Conservation (phyloP, 2,329 filamentous ascomycete species). For the Trichoderma polysporum region DNA sequence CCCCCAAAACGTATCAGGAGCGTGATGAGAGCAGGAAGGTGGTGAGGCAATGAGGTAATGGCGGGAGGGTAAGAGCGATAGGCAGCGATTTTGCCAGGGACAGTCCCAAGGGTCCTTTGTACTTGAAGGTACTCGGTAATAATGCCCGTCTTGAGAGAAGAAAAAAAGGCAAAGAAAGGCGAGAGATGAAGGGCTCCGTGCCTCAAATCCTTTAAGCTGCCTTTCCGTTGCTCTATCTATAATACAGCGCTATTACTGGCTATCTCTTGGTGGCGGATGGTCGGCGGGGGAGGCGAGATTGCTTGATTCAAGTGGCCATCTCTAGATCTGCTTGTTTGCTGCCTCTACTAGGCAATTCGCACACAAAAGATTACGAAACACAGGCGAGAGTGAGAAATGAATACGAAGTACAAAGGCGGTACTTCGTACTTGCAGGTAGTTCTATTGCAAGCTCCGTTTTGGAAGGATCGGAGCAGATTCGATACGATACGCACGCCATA, state of each 20-base stretch:
- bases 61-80: not conserved
- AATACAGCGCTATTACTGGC: not conserved
- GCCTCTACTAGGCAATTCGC: not conserved
- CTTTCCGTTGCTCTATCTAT: not conserved
- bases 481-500: conserved; percentile 10
- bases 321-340: not conserved
- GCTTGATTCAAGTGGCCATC: not conserved
- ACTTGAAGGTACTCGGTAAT: not conserved
- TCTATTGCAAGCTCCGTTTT: not conserved
- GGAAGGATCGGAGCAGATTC: not conserved
- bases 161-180: not conserved
- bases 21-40: not conserved
- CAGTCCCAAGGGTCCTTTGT: too few species aligned
- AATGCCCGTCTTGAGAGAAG: not conserved
- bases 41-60: conserved; percentile 14
- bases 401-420: not conserved
- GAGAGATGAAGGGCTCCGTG: not conserved
- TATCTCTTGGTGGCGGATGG: not conserved
- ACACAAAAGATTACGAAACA: not conserved
- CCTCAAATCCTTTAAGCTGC: not conserved
- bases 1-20: not conserved
- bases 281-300: conserved; percentile 1
- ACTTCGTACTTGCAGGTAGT: not conserved
- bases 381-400: not conserved
- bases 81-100: not conserved